These are phyloP conservation scores for Lipomyces sp. DNA, from an alignment of 805 yeast genomes.

Conservation along the genomic window DNA sequence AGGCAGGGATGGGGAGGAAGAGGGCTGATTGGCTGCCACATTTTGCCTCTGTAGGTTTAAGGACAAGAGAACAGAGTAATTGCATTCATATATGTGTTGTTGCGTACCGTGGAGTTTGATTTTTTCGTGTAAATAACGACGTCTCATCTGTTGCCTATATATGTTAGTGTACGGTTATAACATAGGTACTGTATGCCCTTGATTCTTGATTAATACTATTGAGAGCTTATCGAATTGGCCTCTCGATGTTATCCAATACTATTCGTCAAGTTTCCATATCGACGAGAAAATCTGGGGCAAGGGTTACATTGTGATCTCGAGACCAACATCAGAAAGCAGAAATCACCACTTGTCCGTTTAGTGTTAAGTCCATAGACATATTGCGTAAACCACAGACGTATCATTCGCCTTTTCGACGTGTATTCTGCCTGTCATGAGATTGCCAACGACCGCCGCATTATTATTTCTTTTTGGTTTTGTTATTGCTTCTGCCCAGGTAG, in stretches of 20 bases:
- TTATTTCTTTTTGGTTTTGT: constrained; percentile 6
- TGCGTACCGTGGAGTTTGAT: background rate
- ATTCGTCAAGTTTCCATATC: too few species aligned
- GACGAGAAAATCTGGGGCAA: background rate
- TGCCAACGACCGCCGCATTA: constrained; percentile 6
- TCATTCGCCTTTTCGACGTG: constrained; percentile 1
- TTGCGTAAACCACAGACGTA: background rate
- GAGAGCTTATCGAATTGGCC: too few species aligned
- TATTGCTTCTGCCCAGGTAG: constrained; percentile 14
- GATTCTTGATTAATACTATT: background rate
- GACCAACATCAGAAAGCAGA: background rate
- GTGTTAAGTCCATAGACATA: background rate
- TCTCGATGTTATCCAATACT: too few species aligned
- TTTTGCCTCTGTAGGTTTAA: constrained; percentile 44
- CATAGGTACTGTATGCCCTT: background rate
- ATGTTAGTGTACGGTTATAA: background rate
- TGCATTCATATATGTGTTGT: background rate
- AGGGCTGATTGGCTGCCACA: constrained; percentile 71
- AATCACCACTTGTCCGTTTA: background rate
- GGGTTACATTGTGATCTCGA: background rate
- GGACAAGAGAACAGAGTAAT: background rate
- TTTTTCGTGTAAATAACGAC: background rate
- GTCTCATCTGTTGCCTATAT: background rate
- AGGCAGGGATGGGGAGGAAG: constrained; percentile 63
- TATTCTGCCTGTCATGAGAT: background rate